Base-by-base conservation (phyloP, 192 early-diverging fungal genomes). In the Backusella liffmaniae region DNA sequence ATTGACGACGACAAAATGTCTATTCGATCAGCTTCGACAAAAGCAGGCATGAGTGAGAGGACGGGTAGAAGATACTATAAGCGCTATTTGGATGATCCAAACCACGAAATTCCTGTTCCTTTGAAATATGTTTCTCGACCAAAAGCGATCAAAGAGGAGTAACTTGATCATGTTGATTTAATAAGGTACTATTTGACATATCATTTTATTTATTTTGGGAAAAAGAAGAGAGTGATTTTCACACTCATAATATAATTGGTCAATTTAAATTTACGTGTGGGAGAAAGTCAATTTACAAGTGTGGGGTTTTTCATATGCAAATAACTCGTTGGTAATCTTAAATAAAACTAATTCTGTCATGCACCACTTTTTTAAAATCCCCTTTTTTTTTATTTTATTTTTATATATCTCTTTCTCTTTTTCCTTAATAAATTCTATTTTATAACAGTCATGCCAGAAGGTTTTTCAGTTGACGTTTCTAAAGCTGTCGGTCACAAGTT, bases 401-500 rank as follows among this genome's bases (percentile, higher is more conserved):
- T 41, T 65, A 26, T 26, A 0, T 62, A 23, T 36, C n/a, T 13
- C 49, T 36, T 30, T 73, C 62, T 66, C 35, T 66, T 34, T 62
- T 74, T 37, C 66, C 15, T 75, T 35, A 66, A 39, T 67, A 37
- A 67, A 21, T 75, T 67, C 32, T 41, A 36, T 59, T 42, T 30
- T 4, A 29, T n/a, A 36, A 32, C 15, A 72, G 37, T 72, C 29
- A 56, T 73, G 72, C 72, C 53, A 32, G 39, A 82, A 76, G 76
- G 77, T 29, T 82, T 53, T 53, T 44, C 23, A 44, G 89, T 91
- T 37, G 87, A 91, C 76, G 74, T 85, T 26, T 62, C 53, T n/a
- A 91, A 91, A 78, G 88, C 88, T 12, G 88, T 85, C 62, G 90
- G 89, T 13, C 83, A 79, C 78, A 56, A 85, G 39, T 83, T 72